These are phyloP conservation scores for Aspergillus ostianus DNA, from an alignment of 495 filamentous ascomycete species.

Conservation along the genomic window DNA sequence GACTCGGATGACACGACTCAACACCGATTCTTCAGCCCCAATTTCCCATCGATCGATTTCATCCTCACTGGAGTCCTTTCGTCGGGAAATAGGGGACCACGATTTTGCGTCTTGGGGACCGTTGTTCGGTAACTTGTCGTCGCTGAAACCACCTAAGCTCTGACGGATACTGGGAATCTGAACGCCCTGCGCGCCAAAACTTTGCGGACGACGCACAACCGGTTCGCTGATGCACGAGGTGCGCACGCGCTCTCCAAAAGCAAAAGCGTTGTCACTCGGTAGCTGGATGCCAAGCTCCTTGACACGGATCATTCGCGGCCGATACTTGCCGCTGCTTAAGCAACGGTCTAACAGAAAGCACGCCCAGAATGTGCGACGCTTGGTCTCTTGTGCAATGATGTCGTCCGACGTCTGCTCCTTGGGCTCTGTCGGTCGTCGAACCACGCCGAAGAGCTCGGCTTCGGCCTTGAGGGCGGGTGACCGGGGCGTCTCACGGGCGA, in stretches of 20 bases:
- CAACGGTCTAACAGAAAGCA: constrained; percentile 82
- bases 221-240: constrained; percentile 44
- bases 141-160: constrained; percentile 38
- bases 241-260: constrained; percentile 47
- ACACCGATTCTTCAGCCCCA: constrained; percentile 63
- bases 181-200: constrained; percentile 43
- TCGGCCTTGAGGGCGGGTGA: constrained; percentile 43
- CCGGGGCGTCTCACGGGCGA: constrained; percentile 39
- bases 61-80: constrained; percentile 65
- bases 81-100: constrained; percentile 54
- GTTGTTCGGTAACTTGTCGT: constrained; percentile 38
- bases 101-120: constrained; percentile 35
- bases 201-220: constrained; percentile 36
- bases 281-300: constrained; percentile 59
- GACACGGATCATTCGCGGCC: constrained; percentile 65
- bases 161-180: constrained; percentile 50
- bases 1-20: constrained; percentile 73
- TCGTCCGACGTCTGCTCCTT: constrained; percentile 49
- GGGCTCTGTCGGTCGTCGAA: constrained; percentile 29
- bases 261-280: constrained; percentile 49
- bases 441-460: constrained; percentile 43
- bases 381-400: constrained; percentile 70
- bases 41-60: constrained; percentile 58
- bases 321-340: constrained; percentile 71
- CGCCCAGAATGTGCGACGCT: constrained; percentile 81